Base-by-base conservation (phyloP, 108 stramenopile genomes). In the Nitzschia sp. region DNA sequence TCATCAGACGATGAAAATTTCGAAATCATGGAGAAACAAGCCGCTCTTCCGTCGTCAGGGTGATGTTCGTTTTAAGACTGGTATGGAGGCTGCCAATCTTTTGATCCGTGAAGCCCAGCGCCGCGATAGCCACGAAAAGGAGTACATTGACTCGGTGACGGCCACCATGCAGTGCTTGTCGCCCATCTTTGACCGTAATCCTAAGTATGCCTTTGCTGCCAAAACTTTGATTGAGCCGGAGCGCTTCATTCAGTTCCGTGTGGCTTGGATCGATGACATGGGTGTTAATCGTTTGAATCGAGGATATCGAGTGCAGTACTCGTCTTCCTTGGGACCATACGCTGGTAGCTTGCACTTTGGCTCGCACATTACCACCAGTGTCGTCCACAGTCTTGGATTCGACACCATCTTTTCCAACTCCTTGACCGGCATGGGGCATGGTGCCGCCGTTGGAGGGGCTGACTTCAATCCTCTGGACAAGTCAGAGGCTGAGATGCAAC, bases 381-480 rank as follows among this genome's bases (percentile, higher is more conserved):
- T 92, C 15, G 74, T 93, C 70, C 95, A 94, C 74, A 63, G 87
- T 4, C 63, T 91, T 13, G 92, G 83, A 31, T 96, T 94, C 71
- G 89, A 91, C 62, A 70, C 80, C 24, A 87, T 92, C 69, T 95
- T 99, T 78, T 84, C 87, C 25, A 99, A 99, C 71, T 93, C 92
- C 0, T 72, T 98, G 64, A 97, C 98, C 1, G 95, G 95, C 1
- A 89, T 85, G 64, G 74, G 82, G 55, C 59, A 96, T 31, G 97
- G 98, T 13, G 95, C 95, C 1, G 96, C 96, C 24, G 92, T 87
- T 18, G 98, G 98, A 8, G 98, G 98, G 19, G 58, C 94, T 21
- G 97, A 99, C 75, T 97, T 99, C 62, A 91, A 99, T 71, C 98
- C 98, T 1, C 67, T 82, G 38, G 85, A 91, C 77, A 98, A 98